Evolutionary conservation across 139 green algal species (phyloP).

Genomic region (Diplosphaera chodatii): DNA sequence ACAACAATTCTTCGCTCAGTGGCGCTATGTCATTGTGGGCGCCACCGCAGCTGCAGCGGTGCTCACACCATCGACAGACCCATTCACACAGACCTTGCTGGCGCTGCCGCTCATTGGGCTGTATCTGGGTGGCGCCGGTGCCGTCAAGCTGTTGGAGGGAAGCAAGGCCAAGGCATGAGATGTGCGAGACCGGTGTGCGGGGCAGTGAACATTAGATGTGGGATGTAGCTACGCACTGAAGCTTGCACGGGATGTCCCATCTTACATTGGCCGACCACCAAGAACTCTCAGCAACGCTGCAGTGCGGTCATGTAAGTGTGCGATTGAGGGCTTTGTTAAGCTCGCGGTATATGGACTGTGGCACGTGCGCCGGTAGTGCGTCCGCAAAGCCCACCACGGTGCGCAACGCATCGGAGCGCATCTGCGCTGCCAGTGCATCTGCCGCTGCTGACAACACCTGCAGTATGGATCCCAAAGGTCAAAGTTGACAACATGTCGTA

Average conservation of each 20-base stretch:
- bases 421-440: constrained; percentile 13
- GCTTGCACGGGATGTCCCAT: too few species aligned
- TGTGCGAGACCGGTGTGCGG: too few species aligned
- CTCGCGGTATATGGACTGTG: constrained; percentile 24
- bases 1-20: constrained; percentile 90
- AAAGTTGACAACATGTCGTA: too few species aligned
- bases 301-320: background rate
- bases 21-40: constrained; percentile 95
- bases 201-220: too few species aligned
- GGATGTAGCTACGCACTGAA: too few species aligned
- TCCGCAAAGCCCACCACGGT: constrained; percentile 27
- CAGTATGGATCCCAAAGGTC: too few species aligned
- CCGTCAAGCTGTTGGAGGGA: constrained; percentile 70
- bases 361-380: constrained; percentile 27
- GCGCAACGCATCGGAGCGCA: constrained; percentile 19
- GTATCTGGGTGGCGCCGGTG: constrained; percentile 87
- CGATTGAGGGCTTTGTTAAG: constrained; percentile 19
- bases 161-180: background rate
- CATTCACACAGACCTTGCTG: constrained; percentile 95
- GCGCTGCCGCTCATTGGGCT: constrained; percentile 90
- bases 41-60: constrained; percentile 88
- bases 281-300: too few species aligned
- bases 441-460: constrained; percentile 28
- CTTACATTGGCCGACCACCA: too few species aligned
- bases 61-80: constrained; percentile 96